Evolutionary conservation across 805 yeast species (phyloP).

Genomic region (Jamesozyma jinghongensis): DNA sequence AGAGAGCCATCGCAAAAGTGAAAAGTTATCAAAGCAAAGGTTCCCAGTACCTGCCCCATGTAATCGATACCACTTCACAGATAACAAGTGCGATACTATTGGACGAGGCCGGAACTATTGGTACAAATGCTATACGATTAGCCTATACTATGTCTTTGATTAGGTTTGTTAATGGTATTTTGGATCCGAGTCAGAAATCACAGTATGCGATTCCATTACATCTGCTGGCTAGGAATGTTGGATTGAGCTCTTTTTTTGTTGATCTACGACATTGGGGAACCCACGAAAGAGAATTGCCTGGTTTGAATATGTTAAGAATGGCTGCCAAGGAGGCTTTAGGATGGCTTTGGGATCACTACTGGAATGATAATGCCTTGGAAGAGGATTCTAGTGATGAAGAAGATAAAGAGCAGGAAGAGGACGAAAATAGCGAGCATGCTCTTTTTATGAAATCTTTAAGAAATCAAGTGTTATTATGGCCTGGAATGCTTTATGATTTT

Average conservation of each 20-base stretch:
- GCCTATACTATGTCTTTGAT: slow-evolving; percentile 68
- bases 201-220: slow-evolving; percentile 72
- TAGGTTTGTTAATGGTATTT: slow-evolving; percentile 80
- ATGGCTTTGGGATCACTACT: slow-evolving; percentile 70
- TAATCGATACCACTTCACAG: slow-evolving; percentile 56
- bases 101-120: slow-evolving; percentile 29
- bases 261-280: slow-evolving; percentile 87
- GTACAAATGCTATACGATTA: slow-evolving; percentile 35
- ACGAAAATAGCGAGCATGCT: not conserved
- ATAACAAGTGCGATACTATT: slow-evolving; percentile 42
- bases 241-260: slow-evolving; percentile 73
- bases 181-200: slow-evolving; percentile 81
- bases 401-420: slow-evolving; percentile 4
- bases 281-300: slow-evolving; percentile 70
- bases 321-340: slow-evolving; percentile 50
- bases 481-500: slow-evolving; percentile 3
- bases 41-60: slow-evolving; percentile 49
- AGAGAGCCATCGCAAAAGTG: slow-evolving; percentile 43
- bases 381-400: slow-evolving; percentile 16
- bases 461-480: slow-evolving; percentile 3
- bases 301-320: slow-evolving; percentile 55
- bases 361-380: slow-evolving; percentile 39
- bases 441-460: slow-evolving; percentile 3
- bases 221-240: slow-evolving; percentile 55
- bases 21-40: slow-evolving; percentile 52